Conservation (phyloP, 2,329 filamentous ascomycete species). For the Claviceps arundinis region DNA sequence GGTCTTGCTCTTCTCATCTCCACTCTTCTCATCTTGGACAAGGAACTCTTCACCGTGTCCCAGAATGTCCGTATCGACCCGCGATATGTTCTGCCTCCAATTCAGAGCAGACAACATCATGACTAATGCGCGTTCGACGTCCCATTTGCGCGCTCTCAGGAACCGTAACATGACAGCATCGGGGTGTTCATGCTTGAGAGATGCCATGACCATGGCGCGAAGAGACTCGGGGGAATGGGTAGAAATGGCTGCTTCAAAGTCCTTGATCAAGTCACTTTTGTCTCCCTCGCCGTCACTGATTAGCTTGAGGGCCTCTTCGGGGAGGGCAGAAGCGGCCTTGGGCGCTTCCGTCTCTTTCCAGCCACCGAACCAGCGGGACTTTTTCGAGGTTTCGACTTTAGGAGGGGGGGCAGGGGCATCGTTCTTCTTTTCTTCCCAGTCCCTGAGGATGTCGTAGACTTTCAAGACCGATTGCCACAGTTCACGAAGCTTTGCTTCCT, state of each 20-base stretch:
- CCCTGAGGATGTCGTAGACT: slow-evolving; percentile 8
- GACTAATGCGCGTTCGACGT: slow-evolving; percentile 23
- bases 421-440: slow-evolving; percentile 1
- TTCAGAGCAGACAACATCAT: slow-evolving; percentile 25
- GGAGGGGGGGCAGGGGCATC: background rate
- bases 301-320: slow-evolving; percentile 5
- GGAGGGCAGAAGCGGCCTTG: background rate
- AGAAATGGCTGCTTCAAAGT: slow-evolving; percentile 4
- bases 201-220: slow-evolving; percentile 9
- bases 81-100: slow-evolving; percentile 21
- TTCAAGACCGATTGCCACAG: slow-evolving; percentile 13
- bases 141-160: slow-evolving; percentile 26
- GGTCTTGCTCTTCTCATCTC: slow-evolving; percentile 3
- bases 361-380: slow-evolving; percentile 6
- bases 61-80: slow-evolving; percentile 20
- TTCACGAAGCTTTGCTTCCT: slow-evolving; percentile 13
- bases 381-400: slow-evolving; percentile 3
- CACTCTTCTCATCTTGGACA: slow-evolving; percentile 16
- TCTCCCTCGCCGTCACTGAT: slow-evolving; percentile 3
- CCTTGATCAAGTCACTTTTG: slow-evolving; percentile 5
- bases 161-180: slow-evolving; percentile 27
- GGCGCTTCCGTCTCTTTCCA: background rate
- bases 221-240: slow-evolving; percentile 2
- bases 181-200: slow-evolving; percentile 18
- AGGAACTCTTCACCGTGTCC: slow-evolving; percentile 20